phyloP scores from a whole-genome alignment of 345 rosid genomes.

The Erucastrum elatum region DNA sequence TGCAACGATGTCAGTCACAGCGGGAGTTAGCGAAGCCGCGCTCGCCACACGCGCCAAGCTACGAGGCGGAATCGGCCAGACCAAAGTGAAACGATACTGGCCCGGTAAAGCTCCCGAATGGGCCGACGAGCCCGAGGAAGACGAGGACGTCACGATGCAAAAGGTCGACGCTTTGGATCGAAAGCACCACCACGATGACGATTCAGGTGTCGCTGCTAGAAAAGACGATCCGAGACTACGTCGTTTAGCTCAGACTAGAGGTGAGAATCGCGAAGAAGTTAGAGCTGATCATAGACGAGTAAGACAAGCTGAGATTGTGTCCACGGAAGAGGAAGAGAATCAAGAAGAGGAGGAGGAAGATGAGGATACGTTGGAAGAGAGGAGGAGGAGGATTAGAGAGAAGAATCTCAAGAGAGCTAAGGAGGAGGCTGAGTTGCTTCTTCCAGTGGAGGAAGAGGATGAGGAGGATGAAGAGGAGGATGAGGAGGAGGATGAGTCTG shows the following conservation, averaged over 20 bases:
- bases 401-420: slow-evolving; percentile 52
- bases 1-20: slow-evolving; percentile 65
- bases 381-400: slow-evolving; percentile 58
- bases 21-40: slow-evolving; percentile 63
- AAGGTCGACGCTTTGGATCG: slow-evolving; percentile 53
- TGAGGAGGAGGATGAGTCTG: slow-evolving; percentile 66
- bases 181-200: slow-evolving; percentile 44
- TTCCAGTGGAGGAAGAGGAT: slow-evolving; percentile 70
- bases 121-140: slow-evolving; percentile 70
- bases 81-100: slow-evolving; percentile 76
- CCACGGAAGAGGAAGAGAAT: slow-evolving; percentile 60
- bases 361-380: slow-evolving; percentile 61
- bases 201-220: slow-evolving; percentile 36
- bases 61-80: slow-evolving; percentile 66
- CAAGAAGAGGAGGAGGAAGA: slow-evolving; percentile 62
- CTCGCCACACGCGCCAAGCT: slow-evolving; percentile 71
- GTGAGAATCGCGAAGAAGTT: slow-evolving; percentile 63
- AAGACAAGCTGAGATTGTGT: slow-evolving; percentile 66
- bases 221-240: slow-evolving; percentile 72
- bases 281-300: slow-evolving; percentile 71
- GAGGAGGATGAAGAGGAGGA: slow-evolving; percentile 52
- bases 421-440: slow-evolving; percentile 55
- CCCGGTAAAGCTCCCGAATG: slow-evolving; percentile 78
- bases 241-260: slow-evolving; percentile 60
- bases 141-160: slow-evolving; percentile 57